phyloP scores from a whole-genome alignment of 2,329 filamentous ascomycete genomes.

The Xylariaceae sp. region DNA sequence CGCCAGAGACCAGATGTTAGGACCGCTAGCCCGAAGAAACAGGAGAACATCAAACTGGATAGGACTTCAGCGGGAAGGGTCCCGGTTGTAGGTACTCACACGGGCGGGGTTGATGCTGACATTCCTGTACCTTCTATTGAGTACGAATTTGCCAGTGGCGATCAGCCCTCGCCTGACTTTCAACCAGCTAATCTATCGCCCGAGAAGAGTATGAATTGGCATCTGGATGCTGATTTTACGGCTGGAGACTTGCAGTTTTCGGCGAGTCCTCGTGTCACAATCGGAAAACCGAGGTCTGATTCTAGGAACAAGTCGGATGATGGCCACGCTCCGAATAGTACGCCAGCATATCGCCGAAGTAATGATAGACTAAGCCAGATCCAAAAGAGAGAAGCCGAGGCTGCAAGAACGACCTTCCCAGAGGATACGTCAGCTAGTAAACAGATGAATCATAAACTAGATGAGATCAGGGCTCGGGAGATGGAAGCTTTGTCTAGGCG shows the following conservation, averaged over 20 bases:
- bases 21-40: conserved; percentile 26
- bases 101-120: conserved; percentile 13
- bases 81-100: not conserved
- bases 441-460: conserved; percentile 52
- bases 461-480: conserved; percentile 56
- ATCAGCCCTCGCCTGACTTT: conserved; percentile 33
- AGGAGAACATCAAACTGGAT: conserved; percentile 11
- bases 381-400: conserved; percentile 44
- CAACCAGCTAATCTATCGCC: conserved; percentile 46
- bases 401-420: conserved; percentile 35
- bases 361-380: conserved; percentile 48
- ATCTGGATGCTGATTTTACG: conserved; percentile 65
- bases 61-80: not conserved
- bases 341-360: conserved; percentile 37
- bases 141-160: conserved; percentile 32
- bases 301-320: conserved; percentile 7
- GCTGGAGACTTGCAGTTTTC: conserved; percentile 62
- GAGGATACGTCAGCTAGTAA: conserved; percentile 29
- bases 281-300: conserved; percentile 39
- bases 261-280: conserved; percentile 59
- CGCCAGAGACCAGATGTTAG: conserved; percentile 29
- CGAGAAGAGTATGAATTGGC: conserved; percentile 61
- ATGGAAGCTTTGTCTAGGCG: conserved; percentile 53
- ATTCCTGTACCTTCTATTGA: conserved; percentile 39
- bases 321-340: conserved; percentile 16